A percentile compares a stretch with the other conserved stretches of the same genome.
phyloP scores from a whole-genome alignment of 306 rosid species.

The Cicer chorassanicum region DNA sequence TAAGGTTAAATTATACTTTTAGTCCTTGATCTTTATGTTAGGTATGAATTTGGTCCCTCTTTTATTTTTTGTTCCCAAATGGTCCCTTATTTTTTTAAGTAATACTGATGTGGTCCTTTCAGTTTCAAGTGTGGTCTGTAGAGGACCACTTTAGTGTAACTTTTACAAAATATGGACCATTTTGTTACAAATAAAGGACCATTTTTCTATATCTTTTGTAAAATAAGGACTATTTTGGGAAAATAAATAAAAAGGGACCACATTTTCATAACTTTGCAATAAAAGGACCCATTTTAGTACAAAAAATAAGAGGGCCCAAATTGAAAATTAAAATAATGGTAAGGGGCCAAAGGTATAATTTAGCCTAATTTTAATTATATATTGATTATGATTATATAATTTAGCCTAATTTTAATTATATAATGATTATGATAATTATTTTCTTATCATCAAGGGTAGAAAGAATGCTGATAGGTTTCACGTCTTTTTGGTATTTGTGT shows the following conservation, averaged over 20 bases:
- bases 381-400: too few relatives aligned
- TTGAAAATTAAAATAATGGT: not conserved
- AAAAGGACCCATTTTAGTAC: not conserved
- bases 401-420: too few relatives aligned
- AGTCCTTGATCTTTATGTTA: not conserved
- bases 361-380: too few relatives aligned
- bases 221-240: not conserved
- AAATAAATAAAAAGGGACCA: not conserved
- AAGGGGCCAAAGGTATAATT: not conserved
- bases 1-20: not conserved
- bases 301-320: not conserved
- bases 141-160: not conserved
- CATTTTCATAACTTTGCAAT: not conserved
- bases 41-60: not conserved
- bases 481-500: too few relatives aligned
- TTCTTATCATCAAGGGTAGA: too few relatives aligned
- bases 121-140: not conserved
- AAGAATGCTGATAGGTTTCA: too few relatives aligned
- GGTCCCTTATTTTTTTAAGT: not conserved
- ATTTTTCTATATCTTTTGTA: not conserved
- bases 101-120: not conserved
- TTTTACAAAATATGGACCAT: not conserved
- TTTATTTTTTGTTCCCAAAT: not conserved
- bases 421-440: too few relatives aligned
- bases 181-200: not conserved